These are phyloP conservation scores for Atalantia buxifolia DNA, from an alignment of 345 rosid species.

Conservation along the genomic window DNA sequence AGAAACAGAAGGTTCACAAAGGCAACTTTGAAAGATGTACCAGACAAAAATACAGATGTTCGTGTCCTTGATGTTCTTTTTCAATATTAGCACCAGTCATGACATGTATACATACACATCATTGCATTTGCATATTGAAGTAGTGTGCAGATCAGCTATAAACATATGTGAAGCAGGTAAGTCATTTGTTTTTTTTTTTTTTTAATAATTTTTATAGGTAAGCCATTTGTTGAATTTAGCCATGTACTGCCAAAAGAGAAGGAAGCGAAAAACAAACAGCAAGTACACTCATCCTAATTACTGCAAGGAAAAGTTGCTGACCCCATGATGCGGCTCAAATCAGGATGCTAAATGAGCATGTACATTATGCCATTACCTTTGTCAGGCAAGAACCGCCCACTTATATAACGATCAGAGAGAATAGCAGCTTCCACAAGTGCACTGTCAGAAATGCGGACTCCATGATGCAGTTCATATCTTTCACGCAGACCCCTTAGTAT, in stretches of 20 bases:
- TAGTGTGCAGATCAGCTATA: neutral
- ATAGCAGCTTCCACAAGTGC: constrained; percentile 98
- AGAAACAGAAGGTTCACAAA: neutral
- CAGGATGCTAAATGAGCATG: neutral
- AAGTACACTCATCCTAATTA: neutral
- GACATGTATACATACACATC: neutral
- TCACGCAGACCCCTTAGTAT: constrained; percentile 95
- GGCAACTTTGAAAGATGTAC: neutral
- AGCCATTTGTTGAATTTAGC: neutral
- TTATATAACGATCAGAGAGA: constrained; percentile 94
- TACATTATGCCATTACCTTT: constrained; percentile 54
- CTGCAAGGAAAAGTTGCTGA: neutral
- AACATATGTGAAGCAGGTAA: neutral
- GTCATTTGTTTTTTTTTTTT: too few relatives aligned
- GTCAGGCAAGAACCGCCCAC: constrained; percentile 97
- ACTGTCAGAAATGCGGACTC: constrained; percentile 95
- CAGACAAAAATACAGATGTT: neutral
- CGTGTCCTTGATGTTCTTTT: neutral
- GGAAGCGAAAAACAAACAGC: neutral
- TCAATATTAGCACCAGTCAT: neutral
- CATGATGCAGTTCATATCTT: constrained; percentile 98
- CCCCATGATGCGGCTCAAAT: neutral
- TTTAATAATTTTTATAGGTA: too few relatives aligned
- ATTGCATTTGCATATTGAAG: neutral
- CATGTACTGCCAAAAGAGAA: neutral